Conservation (phyloP, 2,329 filamentous ascomycete genomes). For the Aspergillus novofumigatus region DNA sequence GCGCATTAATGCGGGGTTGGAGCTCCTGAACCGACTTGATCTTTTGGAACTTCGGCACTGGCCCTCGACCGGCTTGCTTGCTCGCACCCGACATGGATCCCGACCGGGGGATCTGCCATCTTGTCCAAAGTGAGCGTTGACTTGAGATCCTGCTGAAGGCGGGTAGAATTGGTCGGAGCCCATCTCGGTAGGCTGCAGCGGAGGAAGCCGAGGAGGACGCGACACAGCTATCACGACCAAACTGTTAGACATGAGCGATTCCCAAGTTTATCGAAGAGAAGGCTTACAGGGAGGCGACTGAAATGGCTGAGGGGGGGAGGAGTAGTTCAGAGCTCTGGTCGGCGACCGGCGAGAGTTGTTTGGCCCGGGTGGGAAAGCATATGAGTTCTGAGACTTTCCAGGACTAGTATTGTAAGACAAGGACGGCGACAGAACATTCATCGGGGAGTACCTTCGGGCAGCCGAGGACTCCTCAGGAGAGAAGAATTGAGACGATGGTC, state of each 20-base stretch:
- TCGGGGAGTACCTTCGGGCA: slow-evolving; percentile 90
- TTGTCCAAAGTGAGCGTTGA: slow-evolving; percentile 63
- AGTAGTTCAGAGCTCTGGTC: slow-evolving; percentile 58
- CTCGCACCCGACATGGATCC: slow-evolving; percentile 46
- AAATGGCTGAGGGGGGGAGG: slow-evolving; percentile 54
- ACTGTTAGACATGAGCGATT: slow-evolving; percentile 11
- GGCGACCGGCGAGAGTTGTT: slow-evolving; percentile 70
- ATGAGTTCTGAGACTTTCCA: slow-evolving; percentile 49
- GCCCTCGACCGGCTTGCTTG: slow-evolving; percentile 52
- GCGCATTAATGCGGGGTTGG: slow-evolving; percentile 74
- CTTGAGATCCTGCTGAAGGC: slow-evolving; percentile 63
- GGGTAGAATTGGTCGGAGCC: slow-evolving; percentile 67
- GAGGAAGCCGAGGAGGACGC: slow-evolving; percentile 64
- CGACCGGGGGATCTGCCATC: slow-evolving; percentile 49
- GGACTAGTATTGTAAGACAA: slow-evolving; percentile 70
- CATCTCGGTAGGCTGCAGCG: slow-evolving; percentile 66
- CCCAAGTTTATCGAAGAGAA: slow-evolving; percentile 3
- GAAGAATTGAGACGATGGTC: slow-evolving; percentile 69
- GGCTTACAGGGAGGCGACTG: slow-evolving; percentile 56
- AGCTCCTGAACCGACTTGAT: slow-evolving; percentile 69
- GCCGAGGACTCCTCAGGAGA: slow-evolving; percentile 74
- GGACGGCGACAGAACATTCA: slow-evolving; percentile 80
- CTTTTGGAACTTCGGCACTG: slow-evolving; percentile 84
- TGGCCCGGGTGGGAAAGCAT: slow-evolving; percentile 50
- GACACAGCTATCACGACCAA: slow-evolving; percentile 40